These are phyloP conservation scores for Ustilago nuda DNA, from an alignment of 1,284 basidiomycete genomes.

Conservation along the genomic window DNA sequence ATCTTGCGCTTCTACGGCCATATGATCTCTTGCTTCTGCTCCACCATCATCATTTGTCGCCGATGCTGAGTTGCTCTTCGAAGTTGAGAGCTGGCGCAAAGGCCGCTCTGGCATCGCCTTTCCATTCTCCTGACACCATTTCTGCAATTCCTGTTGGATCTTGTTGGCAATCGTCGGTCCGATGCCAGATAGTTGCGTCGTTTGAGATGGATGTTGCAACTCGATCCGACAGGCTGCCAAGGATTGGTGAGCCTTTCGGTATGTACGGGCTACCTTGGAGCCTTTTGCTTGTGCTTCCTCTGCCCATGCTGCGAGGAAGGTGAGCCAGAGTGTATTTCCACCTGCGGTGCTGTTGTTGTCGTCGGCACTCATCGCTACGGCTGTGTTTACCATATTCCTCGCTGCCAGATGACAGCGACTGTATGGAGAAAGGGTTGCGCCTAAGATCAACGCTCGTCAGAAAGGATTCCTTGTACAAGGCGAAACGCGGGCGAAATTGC, in stretches of 20 bases:
- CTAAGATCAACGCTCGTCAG: too few relatives aligned
- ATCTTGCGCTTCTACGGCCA: neutral
- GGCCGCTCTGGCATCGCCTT: constrained; percentile 47
- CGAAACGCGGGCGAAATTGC: too few relatives aligned
- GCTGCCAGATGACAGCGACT: neutral
- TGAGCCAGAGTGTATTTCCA: constrained; percentile 59
- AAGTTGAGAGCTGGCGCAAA: constrained; percentile 13
- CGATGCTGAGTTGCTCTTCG: constrained; percentile 9
- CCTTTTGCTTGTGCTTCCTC: constrained; percentile 60
- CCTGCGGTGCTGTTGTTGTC: constrained; percentile 25
- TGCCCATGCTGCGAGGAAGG: constrained; percentile 52
- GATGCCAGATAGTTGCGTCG: constrained; percentile 56
- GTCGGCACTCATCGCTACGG: constrained; percentile 10
- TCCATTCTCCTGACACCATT: constrained; percentile 56
- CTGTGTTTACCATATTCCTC: neutral
- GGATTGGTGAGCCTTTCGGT: constrained; percentile 56
- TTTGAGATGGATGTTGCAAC: constrained; percentile 60
- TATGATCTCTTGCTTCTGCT: neutral
- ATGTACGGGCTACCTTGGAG: constrained; percentile 54
- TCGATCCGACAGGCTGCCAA: constrained; percentile 51
- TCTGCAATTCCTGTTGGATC: constrained; percentile 53
- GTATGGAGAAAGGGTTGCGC: neutral
- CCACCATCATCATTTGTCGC: neutral
- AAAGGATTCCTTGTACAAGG: too few relatives aligned
- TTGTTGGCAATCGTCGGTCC: constrained; percentile 60